Conservation (phyloP, 2,329 filamentous ascomycete species). For the Cordyceps militaris region DNA sequence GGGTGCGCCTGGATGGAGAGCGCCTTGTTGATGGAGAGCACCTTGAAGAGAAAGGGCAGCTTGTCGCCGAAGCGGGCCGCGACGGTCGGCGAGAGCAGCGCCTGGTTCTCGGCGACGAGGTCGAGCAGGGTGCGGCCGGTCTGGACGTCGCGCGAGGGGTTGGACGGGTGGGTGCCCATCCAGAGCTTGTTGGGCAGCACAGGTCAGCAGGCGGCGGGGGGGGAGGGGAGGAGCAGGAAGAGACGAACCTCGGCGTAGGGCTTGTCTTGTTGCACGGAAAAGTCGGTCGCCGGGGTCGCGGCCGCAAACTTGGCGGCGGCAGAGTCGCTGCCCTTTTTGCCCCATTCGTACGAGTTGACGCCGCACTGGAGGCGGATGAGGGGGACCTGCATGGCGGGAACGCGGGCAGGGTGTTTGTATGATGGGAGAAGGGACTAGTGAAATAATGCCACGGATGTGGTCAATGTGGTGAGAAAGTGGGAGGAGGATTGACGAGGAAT, state of each 20-base stretch:
- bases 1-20: slow-evolving; percentile 96
- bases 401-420: neutral
- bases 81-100: slow-evolving; percentile 68
- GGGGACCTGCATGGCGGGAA: slow-evolving; percentile 59
- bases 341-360: slow-evolving; percentile 99
- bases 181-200: slow-evolving; percentile 60
- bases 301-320: slow-evolving; percentile 85
- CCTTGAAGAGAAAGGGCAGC: slow-evolving; percentile 95
- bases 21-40: slow-evolving; percentile 90
- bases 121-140: slow-evolving; percentile 84
- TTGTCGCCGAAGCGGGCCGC: slow-evolving; percentile 69
- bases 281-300: slow-evolving; percentile 67
- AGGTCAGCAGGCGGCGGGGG: neutral
- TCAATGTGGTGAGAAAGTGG: neutral
- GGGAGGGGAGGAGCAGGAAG: too few relatives aligned
- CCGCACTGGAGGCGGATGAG: slow-evolving; percentile 82
- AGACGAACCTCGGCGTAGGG: slow-evolving; percentile 80
- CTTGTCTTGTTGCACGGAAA: slow-evolving; percentile 76
- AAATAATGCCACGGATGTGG: neutral
- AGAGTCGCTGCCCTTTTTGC: slow-evolving; percentile 81
- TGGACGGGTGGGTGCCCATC: slow-evolving; percentile 98
- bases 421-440: neutral
- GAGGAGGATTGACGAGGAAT: neutral
- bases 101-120: slow-evolving; percentile 78
- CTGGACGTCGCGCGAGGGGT: slow-evolving; percentile 81